Conservation (phyloP, 2,329 filamentous ascomycete species). For the Talaromyces albobiverticillius region DNA sequence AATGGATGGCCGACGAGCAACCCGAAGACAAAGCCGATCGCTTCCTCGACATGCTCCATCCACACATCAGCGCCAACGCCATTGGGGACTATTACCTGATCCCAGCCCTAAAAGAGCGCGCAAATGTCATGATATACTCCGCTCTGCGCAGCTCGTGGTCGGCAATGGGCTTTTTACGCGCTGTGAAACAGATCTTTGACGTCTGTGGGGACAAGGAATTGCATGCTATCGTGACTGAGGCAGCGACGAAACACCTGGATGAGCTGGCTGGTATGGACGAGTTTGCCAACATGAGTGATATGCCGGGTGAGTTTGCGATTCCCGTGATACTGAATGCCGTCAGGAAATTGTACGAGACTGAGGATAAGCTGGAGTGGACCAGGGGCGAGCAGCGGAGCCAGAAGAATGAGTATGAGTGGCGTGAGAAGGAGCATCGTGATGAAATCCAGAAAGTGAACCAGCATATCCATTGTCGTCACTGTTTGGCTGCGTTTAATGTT, state of each 20-base stretch:
- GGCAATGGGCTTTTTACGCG: background rate
- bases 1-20: background rate
- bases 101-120: constrained; percentile 1
- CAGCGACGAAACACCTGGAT: background rate
- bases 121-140: constrained; percentile 6
- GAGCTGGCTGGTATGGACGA: background rate
- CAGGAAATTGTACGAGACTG: background rate
- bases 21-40: background rate
- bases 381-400: no score
- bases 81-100: constrained; percentile 18
- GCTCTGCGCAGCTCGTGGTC: background rate
- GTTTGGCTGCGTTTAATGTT: no score
- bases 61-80: constrained; percentile 12
- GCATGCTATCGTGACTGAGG: background rate
- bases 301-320: background rate
- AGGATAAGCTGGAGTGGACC: background rate
- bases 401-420: no score
- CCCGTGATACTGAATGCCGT: background rate
- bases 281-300: background rate
- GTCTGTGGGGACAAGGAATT: background rate
- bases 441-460: background rate
- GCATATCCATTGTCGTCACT: background rate
- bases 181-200: background rate
- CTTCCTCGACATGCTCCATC: background rate
- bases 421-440: no score